Evolutionary conservation across 768 basidiomycete genomes (phyloP), one percentile per base, ranked within the genome.

Genomic region (Auriscalpium vulgare): DNA sequence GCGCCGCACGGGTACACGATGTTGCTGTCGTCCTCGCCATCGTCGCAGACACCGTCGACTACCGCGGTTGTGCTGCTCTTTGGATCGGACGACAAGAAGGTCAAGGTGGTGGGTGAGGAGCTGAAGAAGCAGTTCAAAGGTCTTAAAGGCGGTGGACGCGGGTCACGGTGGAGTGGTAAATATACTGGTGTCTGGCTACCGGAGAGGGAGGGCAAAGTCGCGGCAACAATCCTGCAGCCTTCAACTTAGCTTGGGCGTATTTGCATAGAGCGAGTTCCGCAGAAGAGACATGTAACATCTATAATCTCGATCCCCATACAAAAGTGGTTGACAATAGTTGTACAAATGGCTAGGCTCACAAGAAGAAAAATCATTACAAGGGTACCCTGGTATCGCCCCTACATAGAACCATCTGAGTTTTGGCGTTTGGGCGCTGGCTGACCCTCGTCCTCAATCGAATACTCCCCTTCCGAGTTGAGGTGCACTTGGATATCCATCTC

Each of bases 131-230:
- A 77, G 59, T 71, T 87, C 59, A 60, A 55, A 34, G 73, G 74
- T 9, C 74, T 87, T 48, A 91, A 85, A 71, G 90, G 90, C 8
- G 90, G 90, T 10, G 88, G 89, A 4, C 89, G 86, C 64, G 88
- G 87, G 1, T 61, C 72, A 16, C 80, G 78, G 62, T 91, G 88
- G 85, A 89, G 88, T 58, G 88, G 89, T 10, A 86, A 90, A 66
- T 78, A 76, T 54, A 74, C 68, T 8, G 88, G 88, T 0, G 77
- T 82, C 13, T 87, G 85, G 85, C 78, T 77, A 62, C 74, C 72
- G 16, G 68, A 59, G 5, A 74, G 73, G 57, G 81, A 84, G 59
- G 70, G 69, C 23, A 63, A 57, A 9, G 47, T 61, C 1, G 69
- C 82, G 9, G 51, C 50, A 2, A n/a, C 36, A 13, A n/a, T 54